Percentiles rank a stretch among this genome's conserved stretches.
phyloP scores from a whole-genome alignment of 768 basidiomycete species.

The Calocera viscosa region DNA sequence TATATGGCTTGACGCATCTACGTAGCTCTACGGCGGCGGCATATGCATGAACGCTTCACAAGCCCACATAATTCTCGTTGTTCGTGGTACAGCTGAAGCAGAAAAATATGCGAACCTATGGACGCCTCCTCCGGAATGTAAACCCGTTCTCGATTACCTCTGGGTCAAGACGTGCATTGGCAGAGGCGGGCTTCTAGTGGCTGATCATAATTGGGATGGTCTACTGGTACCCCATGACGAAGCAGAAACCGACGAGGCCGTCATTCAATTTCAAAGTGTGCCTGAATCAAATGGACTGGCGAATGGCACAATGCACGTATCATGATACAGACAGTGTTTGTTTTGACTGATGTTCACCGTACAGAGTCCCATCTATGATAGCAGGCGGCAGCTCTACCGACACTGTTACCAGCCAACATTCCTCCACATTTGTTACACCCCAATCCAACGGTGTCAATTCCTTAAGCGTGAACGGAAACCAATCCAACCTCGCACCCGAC shows the following conservation, averaged over 20 bases:
- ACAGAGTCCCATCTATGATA: neutral
- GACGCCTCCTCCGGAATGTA: neutral
- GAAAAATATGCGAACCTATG: constrained; percentile 1
- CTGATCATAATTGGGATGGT: neutral
- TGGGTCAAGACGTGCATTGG: neutral
- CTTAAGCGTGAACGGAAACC: neutral
- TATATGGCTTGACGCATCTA: neutral
- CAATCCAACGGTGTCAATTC: neutral
- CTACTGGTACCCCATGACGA: neutral
- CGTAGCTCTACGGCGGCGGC: neutral
- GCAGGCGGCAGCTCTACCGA: neutral
- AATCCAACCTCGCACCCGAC: neutral
- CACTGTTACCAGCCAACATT: neutral
- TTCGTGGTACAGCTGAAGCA: neutral
- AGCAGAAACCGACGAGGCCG: neutral
- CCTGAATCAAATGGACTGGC: neutral
- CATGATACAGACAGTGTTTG: neutral
- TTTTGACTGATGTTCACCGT: neutral
- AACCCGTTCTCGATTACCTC: neutral
- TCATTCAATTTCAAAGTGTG: too few relatives aligned
- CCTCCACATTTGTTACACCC: neutral
- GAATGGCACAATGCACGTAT: neutral
- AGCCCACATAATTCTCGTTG: constrained; percentile 2
- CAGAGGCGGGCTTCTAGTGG: neutral
- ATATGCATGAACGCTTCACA: neutral